Percentiles rank a stretch among this genome's conserved stretches.
Evolutionary conservation across 495 filamentous ascomycete species (phyloP).

Genomic region (Daldinia bambusicola): DNA sequence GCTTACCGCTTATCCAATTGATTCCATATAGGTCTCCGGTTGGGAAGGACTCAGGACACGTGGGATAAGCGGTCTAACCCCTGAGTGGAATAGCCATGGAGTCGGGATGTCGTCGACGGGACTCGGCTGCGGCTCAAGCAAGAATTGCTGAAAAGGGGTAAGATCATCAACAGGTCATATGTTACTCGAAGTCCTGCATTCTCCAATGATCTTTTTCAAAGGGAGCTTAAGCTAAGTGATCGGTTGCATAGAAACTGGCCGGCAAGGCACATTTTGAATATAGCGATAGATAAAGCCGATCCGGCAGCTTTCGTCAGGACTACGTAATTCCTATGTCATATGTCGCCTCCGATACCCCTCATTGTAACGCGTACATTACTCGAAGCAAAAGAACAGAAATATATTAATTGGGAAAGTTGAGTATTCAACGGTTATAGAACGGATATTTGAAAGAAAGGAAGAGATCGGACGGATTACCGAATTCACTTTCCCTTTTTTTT

Average conservation of each 20-base stretch:
- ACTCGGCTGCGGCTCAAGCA: constrained; percentile 44
- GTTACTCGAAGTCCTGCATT: constrained; percentile 27
- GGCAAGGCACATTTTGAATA: constrained; percentile 26
- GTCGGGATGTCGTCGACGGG: constrained; percentile 41
- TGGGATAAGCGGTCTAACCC: constrained; percentile 38
- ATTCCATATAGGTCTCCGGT: background rate
- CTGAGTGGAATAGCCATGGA: constrained; percentile 29
- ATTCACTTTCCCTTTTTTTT: constrained; percentile 11
- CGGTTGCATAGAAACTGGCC: constrained; percentile 34
- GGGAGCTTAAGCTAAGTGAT: constrained; percentile 25
- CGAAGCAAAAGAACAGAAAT: background rate
- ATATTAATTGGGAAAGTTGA: background rate
- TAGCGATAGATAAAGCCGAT: constrained; percentile 29
- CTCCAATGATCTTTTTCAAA: constrained; percentile 36
- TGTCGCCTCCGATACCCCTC: background rate
- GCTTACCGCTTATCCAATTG: constrained; percentile 15
- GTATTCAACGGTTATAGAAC: background rate
- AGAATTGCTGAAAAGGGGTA: constrained; percentile 35
- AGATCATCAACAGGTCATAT: constrained; percentile 41
- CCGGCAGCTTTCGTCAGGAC: constrained; percentile 26
- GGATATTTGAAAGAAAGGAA: background rate
- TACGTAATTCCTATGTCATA: constrained; percentile 30
- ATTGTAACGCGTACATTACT: background rate
- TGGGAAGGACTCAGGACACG: constrained; percentile 22
- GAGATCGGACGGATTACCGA: constrained; percentile 5